These are phyloP conservation scores for Citrus sp. DNA, from an alignment of 345 rosid genomes.

Conservation along the genomic window DNA sequence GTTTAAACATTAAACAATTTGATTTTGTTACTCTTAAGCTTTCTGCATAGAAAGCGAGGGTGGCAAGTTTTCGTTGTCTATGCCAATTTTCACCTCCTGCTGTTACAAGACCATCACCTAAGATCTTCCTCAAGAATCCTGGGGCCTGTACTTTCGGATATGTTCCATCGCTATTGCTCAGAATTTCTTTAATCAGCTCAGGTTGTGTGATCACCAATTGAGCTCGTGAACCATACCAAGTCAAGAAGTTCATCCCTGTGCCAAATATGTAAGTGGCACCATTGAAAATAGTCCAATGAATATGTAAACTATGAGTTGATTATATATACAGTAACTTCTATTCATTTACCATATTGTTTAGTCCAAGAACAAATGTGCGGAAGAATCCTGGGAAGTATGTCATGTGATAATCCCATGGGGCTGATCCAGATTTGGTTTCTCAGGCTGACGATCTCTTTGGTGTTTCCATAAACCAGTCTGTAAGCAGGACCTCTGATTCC, in stretches of 20 bases:
- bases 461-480: constrained; percentile 39
- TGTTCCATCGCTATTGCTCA: constrained; percentile 31
- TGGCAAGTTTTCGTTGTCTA: constrained; percentile 40
- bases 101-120: constrained; percentile 38
- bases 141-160: constrained; percentile 7
- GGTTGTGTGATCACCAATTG: constrained; percentile 36
- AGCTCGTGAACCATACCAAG: constrained; percentile 36
- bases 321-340: background rate
- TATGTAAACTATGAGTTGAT: too few species aligned
- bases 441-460: constrained; percentile 24
- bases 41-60: constrained; percentile 45
- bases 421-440: constrained; percentile 1
- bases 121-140: constrained; percentile 7
- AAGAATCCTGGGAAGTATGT: constrained; percentile 20
- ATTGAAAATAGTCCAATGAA: background rate
- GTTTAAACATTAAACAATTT: background rate
- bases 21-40: constrained; percentile 10
- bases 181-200: constrained; percentile 39
- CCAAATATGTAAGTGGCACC: background rate
- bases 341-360: constrained; percentile 15
- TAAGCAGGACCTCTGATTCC: constrained; percentile 39
- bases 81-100: constrained; percentile 42
- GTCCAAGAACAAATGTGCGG: constrained; percentile 32
- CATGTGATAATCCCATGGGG: constrained; percentile 26
- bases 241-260: constrained; percentile 36